Percentiles rank a stretch among this genome's conserved stretches.
Conservation (phyloP, 768 basidiomycete genomes). For the Udeniomyces megalosporus region DNA sequence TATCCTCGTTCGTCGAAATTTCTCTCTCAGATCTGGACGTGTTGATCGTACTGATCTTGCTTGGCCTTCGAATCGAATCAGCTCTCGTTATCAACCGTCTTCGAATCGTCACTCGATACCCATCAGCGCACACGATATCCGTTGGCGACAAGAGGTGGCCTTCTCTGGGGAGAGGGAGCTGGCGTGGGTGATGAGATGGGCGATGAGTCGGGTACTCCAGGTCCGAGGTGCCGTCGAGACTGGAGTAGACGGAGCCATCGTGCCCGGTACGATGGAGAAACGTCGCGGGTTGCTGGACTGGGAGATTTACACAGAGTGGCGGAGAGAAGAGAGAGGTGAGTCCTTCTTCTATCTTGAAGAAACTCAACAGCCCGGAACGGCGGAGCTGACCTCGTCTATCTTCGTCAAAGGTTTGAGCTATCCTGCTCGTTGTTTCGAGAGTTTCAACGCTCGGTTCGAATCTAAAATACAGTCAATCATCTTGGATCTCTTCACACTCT, state of each 20-base stretch:
- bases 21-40: not conserved
- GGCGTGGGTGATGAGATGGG: slow-evolving; percentile 87
- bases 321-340: slow-evolving; percentile 62
- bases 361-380: not conserved
- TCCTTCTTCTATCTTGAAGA: slow-evolving; percentile 14
- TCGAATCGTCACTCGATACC: not conserved
- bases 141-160: slow-evolving; percentile 49
- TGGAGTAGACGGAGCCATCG: not conserved
- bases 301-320: slow-evolving; percentile 69
- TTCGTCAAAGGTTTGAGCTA: slow-evolving; percentile 41
- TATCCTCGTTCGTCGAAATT: slow-evolving; percentile 19
- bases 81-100: not conserved
- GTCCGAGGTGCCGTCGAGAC: slow-evolving; percentile 49
- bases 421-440: slow-evolving; percentile 53
- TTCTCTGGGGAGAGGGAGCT: slow-evolving; percentile 78
- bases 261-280: slow-evolving; percentile 16
- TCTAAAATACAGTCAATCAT: slow-evolving; percentile 17
- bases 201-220: slow-evolving; percentile 59
- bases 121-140: slow-evolving; percentile 2
- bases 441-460: slow-evolving; percentile 38
- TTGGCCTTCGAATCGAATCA: not conserved
- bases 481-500: slow-evolving; percentile 53
- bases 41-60: not conserved
- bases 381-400: slow-evolving; percentile 16
- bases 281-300: slow-evolving; percentile 69